Evolutionary conservation across 2,329 filamentous ascomycete species (phyloP).

Genomic region (Diplocarpon mali): DNA sequence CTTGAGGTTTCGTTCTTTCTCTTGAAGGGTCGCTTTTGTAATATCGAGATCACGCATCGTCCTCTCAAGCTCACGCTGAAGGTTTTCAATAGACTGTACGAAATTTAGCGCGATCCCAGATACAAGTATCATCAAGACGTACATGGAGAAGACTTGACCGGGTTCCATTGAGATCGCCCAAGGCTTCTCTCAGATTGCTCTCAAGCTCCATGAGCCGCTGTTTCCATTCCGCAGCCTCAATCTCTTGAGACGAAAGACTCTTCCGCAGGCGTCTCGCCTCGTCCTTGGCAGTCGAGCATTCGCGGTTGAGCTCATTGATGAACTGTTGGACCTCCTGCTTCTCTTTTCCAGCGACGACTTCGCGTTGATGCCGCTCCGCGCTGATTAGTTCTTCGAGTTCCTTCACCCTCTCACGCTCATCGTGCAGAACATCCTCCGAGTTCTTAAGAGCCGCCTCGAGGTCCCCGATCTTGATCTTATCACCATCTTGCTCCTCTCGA

Average conservation of each 20-base stretch:
- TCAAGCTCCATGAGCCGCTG: conserved; percentile 84
- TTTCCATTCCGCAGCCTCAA: conserved; percentile 85
- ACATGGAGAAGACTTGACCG: conserved; percentile 76
- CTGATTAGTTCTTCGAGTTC: conserved; percentile 66
- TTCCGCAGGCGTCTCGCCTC: conserved; percentile 75
- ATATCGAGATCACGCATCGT: conserved; percentile 73
- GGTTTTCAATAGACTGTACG: conserved; percentile 63
- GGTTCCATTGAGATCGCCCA: conserved; percentile 81
- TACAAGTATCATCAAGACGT: conserved; percentile 19
- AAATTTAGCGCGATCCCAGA: conserved; percentile 11
- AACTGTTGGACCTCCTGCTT: conserved; percentile 93
- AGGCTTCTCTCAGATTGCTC: conserved; percentile 71
- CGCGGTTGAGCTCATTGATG: conserved; percentile 83
- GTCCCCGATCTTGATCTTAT: conserved; percentile 97
- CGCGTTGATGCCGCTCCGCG: conserved; percentile 74
- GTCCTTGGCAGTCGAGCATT: conserved; percentile 72
- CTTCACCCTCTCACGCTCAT: conserved; percentile 66
- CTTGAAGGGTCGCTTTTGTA: conserved; percentile 65
- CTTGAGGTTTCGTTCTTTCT: conserved; percentile 84
- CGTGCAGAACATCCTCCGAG: conserved; percentile 67
- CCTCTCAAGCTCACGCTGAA: conserved; percentile 79
- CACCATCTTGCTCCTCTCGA: conserved; percentile 88
- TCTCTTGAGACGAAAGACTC: conserved; percentile 70
- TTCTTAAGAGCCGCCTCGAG: conserved; percentile 74
- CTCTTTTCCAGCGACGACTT: conserved; percentile 75